Evolutionary conservation across 257 asterid species (phyloP), one percentile per base, ranked within the genome.

Genomic region (Fraxinus pennsylvanica): DNA sequence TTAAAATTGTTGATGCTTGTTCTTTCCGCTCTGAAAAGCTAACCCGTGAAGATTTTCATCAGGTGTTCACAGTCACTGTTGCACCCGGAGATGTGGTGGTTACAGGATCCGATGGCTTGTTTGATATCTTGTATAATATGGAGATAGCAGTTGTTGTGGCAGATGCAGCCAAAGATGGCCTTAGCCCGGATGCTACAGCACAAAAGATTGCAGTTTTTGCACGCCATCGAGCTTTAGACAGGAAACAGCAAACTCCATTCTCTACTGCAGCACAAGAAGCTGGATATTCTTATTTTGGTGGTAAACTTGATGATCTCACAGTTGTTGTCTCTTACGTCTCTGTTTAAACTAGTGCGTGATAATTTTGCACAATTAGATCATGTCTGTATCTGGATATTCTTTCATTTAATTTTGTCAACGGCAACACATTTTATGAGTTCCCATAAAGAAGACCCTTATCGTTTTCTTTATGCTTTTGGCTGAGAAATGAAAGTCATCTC

Each of bases 91-190:
- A 92, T 68, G 86, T 91, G 21, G 78, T 92, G n/a, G 92, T 94
- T 45, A 93, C 93, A 13, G 98, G 98, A 39, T 92, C 94, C 9
- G 98, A 94, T 84, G 97, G 98, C 0, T 84, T 94, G 78, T 94
- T 86, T 14, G 98, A 94, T 82, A 94, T 92, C 89, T 82, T 92
- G 77, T 94, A 81, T 66, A 85, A 75, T 25, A 85, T 86, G 63
- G 97, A 94, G 84, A 71, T 94, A 61, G 87, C 84, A 14, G 82
- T 82, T 47, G 74, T 90, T 47, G 97, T 94, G 71, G 91, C 47
- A 30, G 88, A 83, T 78, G 92, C 96, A 9, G 78, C 80, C 9
- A 72, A 83, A 66, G 83, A 79, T 3, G 88, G 91, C 27, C 86
- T 92, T 39, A 59, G 84, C 86, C 96, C 96, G 0, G 88, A 87